A percentile compares a stretch with the other conserved stretches of the same genome.
Conservation (phyloP, 768 basidiomycete genomes). For the Mrakia gelida region DNA sequence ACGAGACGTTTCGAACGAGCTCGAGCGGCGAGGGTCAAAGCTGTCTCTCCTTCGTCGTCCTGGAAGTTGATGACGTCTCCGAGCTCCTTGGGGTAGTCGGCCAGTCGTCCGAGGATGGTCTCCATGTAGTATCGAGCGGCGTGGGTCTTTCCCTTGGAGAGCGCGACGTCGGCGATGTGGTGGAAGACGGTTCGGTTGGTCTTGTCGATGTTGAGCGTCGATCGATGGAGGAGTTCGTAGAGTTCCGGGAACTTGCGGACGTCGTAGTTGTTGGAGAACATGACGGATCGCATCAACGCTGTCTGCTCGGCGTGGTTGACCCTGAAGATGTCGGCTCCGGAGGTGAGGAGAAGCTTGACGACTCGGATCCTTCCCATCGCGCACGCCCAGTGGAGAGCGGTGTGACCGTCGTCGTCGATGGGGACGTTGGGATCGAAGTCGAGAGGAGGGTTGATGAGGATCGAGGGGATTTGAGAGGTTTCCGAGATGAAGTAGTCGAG, state of each 20-base stretch:
- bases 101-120: conserved; percentile 76
- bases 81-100: conserved; percentile 90
- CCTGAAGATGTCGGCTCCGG: conserved; percentile 93
- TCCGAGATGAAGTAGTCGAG: conserved; percentile 99
- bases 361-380: conserved; percentile 97
- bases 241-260: conserved; percentile 97
- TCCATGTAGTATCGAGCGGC: conserved; percentile 99
- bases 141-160: conserved; percentile 96
- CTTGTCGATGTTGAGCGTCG: conserved; percentile 97
- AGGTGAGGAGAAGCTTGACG: conserved; percentile 85
- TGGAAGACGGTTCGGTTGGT: conserved; percentile 97
- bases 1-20: conserved; percentile 93
- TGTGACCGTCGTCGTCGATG: conserved; percentile 98
- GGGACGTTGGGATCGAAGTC: conserved; percentile 94
- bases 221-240: conserved; percentile 94
- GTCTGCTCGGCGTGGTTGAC: conserved; percentile 97
- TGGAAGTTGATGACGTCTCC: conserved; percentile 99
- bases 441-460: conserved; percentile 78
- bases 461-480: conserved; percentile 78
- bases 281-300: conserved; percentile 94
- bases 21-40: conserved; percentile 90
- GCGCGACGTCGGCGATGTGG: conserved; percentile 93
- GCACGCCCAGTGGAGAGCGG: conserved; percentile 95
- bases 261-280: conserved; percentile 99
- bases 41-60: conserved; percentile 97